Conservation (phyloP, 192 early-diverging fungal species). For the Coemansia sp. region DNA sequence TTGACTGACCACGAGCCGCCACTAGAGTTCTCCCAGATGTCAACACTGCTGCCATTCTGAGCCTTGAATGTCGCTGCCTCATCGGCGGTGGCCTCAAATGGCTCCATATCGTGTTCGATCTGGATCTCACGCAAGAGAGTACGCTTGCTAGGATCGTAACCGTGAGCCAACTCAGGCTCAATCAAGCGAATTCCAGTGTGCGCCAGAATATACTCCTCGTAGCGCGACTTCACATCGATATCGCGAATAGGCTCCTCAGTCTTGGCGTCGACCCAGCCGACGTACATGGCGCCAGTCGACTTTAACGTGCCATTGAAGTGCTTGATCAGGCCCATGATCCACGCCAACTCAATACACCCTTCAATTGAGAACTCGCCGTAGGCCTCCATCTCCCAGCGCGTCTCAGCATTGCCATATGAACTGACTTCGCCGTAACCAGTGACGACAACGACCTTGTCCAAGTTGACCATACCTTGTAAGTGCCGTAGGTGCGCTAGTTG, state of each 20-base stretch:
- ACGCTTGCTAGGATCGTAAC: conserved; percentile 87
- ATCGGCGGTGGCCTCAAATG: conserved; percentile 85
- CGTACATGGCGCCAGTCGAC: conserved; percentile 13
- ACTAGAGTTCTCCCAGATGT: conserved; percentile 43
- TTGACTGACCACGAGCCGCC: conserved; percentile 78
- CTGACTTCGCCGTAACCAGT: conserved; percentile 92
- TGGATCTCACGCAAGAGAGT: conserved; percentile 82
- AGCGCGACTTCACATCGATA: conserved; percentile 84
- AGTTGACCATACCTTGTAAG: conserved; percentile 77
- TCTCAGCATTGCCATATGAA: conserved; percentile 85
- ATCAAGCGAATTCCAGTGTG: conserved; percentile 63
- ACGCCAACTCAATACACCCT: conserved; percentile 92
- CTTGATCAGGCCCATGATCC: conserved; percentile 95
- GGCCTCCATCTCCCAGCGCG: conserved; percentile 96
- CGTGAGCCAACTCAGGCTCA: conserved; percentile 81
- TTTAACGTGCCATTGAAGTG: conserved; percentile 63
- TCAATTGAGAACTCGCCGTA: conserved; percentile 57
- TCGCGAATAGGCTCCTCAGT: conserved; percentile 84
- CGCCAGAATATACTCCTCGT: conserved; percentile 84
- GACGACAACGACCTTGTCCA: conserved; percentile 88
- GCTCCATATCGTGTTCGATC: conserved; percentile 83
- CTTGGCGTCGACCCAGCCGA: conserved; percentile 88
- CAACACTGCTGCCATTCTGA: conserved; percentile 78
- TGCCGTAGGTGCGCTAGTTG: conserved; percentile 66
- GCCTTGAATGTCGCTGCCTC: conserved; percentile 84